Evolutionary conservation across 2,329 filamentous ascomycete species (phyloP), one percentile per base, ranked within the genome.

Genomic region (Talaromyces sp.): DNA sequence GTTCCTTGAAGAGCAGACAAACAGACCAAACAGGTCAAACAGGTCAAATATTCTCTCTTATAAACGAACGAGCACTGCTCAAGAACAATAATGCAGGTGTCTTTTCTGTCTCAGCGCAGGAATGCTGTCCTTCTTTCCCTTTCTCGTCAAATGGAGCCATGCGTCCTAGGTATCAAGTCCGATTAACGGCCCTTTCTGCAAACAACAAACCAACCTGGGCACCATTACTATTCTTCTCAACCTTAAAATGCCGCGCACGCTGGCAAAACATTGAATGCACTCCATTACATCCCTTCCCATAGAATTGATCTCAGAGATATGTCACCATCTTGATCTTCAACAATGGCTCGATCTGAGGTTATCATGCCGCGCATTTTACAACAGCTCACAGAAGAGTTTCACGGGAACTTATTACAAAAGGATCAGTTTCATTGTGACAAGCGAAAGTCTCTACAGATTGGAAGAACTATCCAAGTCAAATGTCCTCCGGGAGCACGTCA

Each of bases 231-330:
- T 27, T 27, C 24, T 27, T 27, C 24, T 27, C 24, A 27, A 27
- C 24, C 24, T 27, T 27, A 27, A 45, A 74, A 65, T 3, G 74
- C 74, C 24, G 9, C 24, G 9, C 24, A 27, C 24, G 24, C 24
- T 27, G 24, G 5, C 24, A 27, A 27, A 27, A n/a, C n/a, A n/a
- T n/a, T n/a, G n/a, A n/a, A 27, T 27, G 51, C 39, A 17, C 11
- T 19, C 24, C 44, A 19, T 47, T 16, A 14, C 20, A 20, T 16
- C 11, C 37, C 30, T 47, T 14, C 44, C 44, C n/a, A 16, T 47
- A 11, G 19, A 33, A 24, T 24, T 36, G 30, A 8, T 35, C 14
- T 22, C 13, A 20, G 6, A 11, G 16, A 32, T 32, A 11, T 44
- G 42, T 27, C 20, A 19, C 30, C 10, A 54, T 54, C 35, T 55